Evolutionary conservation across 2,329 filamentous ascomycete genomes (phyloP), one percentile per base, ranked within the genome.

Genomic region (Colletotrichum agaves): DNA sequence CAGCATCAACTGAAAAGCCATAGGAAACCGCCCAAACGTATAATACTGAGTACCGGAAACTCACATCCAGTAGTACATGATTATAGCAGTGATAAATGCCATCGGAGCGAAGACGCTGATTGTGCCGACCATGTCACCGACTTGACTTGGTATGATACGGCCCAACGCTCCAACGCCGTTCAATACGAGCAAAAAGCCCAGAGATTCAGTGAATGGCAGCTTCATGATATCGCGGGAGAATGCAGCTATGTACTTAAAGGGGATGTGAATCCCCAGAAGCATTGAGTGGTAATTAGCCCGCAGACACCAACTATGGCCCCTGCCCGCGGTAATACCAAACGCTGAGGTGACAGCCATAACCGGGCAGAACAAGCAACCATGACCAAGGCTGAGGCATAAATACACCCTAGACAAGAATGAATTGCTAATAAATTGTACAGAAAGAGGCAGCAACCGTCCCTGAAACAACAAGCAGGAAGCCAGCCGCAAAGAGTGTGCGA

Each of bases 351-450:
- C 85, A 1, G 90, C 86, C 46, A 93, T 83, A 46, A 85, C 82
- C 0, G 91, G 88, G 55, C 89, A 86, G 76, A 91, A 92, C 5
- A 92, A 77, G 68, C 83, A 87, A 3, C 90, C 90, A 63, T 85
- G 85, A 1, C 87, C 89, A 0, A 89, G 61, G 0, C 87, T 87
- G 63, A 84, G 78, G 59, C 83, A 83, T 6, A n/a, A n/a, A n/a
- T n/a, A 88, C 65, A 3, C 88, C 87, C 72, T 88, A 87, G 0
- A 84, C 77, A 0, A 88, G 77, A 13, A 89, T 74, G 1, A 88
- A 74, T 61, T 89, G 87, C 82, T 83, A 88, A 78, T 88, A 89
- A 23, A 78, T 70, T 0, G 78, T 80, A 31, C 78, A 79, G 8
- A 76, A 75, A 0, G 83, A 81, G 1, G 83, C 81, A 0, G 76